Conservation (phyloP, 1,284 basidiomycete species). For the Apiotrichum sp. region DNA sequence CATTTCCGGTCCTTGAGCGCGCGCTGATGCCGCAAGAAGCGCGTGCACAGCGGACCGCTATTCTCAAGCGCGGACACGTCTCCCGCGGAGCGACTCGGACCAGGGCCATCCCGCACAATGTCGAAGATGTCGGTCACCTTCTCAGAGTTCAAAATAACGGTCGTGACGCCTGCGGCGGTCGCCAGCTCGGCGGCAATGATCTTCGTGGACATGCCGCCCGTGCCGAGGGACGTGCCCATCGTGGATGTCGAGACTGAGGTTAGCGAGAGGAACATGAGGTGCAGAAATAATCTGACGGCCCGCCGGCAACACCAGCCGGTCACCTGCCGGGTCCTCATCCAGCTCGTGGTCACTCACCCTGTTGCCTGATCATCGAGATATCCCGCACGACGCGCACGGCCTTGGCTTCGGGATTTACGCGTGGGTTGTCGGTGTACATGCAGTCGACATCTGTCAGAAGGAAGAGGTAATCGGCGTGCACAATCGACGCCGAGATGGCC, state of each 20-base stretch:
- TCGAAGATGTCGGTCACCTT: slow-evolving; percentile 69
- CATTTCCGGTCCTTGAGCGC: slow-evolving; percentile 86
- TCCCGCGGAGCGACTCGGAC: slow-evolving; percentile 28
- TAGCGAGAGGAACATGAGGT: background rate
- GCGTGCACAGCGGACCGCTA: slow-evolving; percentile 61
- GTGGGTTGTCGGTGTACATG: slow-evolving; percentile 84
- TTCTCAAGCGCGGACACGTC: slow-evolving; percentile 25
- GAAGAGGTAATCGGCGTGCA: slow-evolving; percentile 95
- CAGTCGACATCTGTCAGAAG: slow-evolving; percentile 96
- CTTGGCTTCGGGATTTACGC: slow-evolving; percentile 76
- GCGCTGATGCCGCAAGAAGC: slow-evolving; percentile 68
- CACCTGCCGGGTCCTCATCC: too few species aligned
- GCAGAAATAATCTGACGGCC: background rate
- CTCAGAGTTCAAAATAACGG: slow-evolving; percentile 79
- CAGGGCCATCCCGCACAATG: slow-evolving; percentile 60
- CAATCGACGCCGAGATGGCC: slow-evolving; percentile 92
- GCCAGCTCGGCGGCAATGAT: slow-evolving; percentile 97
- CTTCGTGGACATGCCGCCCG: slow-evolving; percentile 99
- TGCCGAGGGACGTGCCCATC: slow-evolving; percentile 85
- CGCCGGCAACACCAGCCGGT: too few species aligned
- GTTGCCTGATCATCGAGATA: slow-evolving; percentile 68
- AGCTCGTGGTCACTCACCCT: slow-evolving; percentile 55
- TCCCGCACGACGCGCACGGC: slow-evolving; percentile 77
- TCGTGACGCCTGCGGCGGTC: slow-evolving; percentile 90
- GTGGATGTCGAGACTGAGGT: slow-evolving; percentile 80